Percentiles rank a stretch among this genome's conserved stretches.
Evolutionary conservation across 192 early-diverging fungal species (phyloP).

Genomic region (Coemansia sp.): DNA sequence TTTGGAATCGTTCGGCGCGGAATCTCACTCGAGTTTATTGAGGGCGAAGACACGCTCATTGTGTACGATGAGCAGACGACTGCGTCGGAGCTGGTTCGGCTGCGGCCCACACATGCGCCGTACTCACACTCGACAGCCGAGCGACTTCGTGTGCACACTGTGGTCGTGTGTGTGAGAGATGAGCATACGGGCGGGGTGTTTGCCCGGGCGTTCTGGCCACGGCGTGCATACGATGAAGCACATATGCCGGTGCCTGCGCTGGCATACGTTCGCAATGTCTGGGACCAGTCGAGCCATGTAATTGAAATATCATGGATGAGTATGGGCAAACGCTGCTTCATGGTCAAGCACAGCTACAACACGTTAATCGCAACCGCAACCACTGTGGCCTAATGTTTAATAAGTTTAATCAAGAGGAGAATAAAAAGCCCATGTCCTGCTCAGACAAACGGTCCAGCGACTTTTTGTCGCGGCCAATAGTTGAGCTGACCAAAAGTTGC

Average conservation of each 20-base stretch:
- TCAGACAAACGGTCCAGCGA: conserved; percentile 70
- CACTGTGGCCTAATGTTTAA: background rate
- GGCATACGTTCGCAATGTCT: conserved; percentile 13
- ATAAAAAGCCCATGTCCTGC: conserved; percentile 84
- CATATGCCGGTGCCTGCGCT: conserved; percentile 17
- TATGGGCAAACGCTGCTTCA: background rate
- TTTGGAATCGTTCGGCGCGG: conserved; percentile 25
- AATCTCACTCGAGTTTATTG: background rate
- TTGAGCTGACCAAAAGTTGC: conserved; percentile 81
- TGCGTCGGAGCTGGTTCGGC: background rate
- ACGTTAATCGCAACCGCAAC: background rate
- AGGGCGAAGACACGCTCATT: background rate
- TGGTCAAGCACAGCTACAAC: conserved; percentile 12
- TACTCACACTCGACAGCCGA: background rate
- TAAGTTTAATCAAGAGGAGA: conserved; percentile 61
- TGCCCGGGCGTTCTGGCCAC: conserved; percentile 18
- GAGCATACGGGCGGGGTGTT: conserved; percentile 21
- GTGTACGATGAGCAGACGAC: conserved; percentile 18
- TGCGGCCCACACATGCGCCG: conserved; percentile 2
- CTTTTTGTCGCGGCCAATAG: conserved; percentile 79
- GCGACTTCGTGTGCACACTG: conserved; percentile 6
- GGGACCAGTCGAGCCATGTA: background rate
- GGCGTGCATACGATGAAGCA: conserved; percentile 6
- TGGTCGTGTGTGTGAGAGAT: conserved; percentile 30
- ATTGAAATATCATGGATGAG: conserved; percentile 26